A percentile compares a stretch with the other conserved stretches of the same genome.
These are phyloP conservation scores for Ophiostoma quercus DNA, from an alignment of 2,329 filamentous ascomycete species.

Conservation along the genomic window DNA sequence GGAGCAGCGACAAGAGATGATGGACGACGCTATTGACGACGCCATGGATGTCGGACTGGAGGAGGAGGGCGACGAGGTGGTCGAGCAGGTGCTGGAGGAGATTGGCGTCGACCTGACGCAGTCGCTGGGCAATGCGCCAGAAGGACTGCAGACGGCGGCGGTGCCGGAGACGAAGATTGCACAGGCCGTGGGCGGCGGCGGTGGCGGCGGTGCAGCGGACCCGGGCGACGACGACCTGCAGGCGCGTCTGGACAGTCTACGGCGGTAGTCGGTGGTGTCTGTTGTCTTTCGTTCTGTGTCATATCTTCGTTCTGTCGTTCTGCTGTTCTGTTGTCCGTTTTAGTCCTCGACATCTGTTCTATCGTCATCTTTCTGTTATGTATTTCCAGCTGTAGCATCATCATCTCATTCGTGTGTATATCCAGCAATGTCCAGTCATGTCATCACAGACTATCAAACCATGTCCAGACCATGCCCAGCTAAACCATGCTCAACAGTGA, in stretches of 20 bases:
- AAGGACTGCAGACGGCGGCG: conserved; percentile 68
- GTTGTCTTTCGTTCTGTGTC: not conserved
- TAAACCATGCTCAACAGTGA: too few relatives aligned
- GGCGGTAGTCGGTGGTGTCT: conserved; percentile 44
- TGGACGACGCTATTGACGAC: conserved; percentile 98
- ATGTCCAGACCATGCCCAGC: too few relatives aligned
- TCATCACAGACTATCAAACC: too few relatives aligned
- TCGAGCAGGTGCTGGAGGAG: conserved; percentile 93
- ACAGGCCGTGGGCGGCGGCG: conserved; percentile 69
- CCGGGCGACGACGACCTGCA: conserved; percentile 87
- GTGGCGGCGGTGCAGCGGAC: conserved; percentile 39
- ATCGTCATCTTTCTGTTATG: not conserved
- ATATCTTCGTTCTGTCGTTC: not conserved
- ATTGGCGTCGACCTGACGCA: conserved; percentile 92
- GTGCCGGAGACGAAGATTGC: conserved; percentile 74
- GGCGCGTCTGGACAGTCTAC: conserved; percentile 82
- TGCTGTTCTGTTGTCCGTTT: not conserved
- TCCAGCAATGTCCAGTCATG: too few relatives aligned
- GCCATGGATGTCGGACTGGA: conserved; percentile 86
- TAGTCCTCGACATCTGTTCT: not conserved
- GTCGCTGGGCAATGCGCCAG: conserved; percentile 83
- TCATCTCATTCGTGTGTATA: not conserved
- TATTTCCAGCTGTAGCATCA: not conserved
- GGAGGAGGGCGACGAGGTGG: conserved; percentile 93
- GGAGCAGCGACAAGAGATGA: conserved; percentile 98